Percentiles rank a stretch among this genome's conserved stretches.
Conservation (phyloP, 805 yeast genomes). For the Lachancea quebecensis region DNA sequence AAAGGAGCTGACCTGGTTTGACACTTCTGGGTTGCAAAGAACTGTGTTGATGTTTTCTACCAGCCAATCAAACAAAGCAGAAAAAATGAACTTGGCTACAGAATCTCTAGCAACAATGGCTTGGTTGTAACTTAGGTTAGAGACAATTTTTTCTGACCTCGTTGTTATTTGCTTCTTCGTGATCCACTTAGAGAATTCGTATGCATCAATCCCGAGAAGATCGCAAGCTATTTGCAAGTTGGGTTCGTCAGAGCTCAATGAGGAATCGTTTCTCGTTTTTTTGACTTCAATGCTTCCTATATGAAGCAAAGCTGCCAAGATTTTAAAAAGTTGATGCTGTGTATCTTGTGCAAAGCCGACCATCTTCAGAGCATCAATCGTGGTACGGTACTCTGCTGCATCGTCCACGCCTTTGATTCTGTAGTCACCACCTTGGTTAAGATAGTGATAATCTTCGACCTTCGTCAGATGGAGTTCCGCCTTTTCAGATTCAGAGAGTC, state of each 20-base stretch:
- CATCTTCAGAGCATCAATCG: constrained; percentile 66
- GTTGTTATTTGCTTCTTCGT: constrained; percentile 87
- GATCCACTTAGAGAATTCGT: constrained; percentile 78
- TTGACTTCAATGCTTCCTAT: constrained; percentile 87
- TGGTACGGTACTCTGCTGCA: constrained; percentile 63
- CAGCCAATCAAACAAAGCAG: constrained; percentile 92
- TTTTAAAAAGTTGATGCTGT: constrained; percentile 64
- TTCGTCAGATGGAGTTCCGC: constrained; percentile 51
- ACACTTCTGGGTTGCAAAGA: constrained; percentile 68
- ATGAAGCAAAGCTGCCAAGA: constrained; percentile 83
- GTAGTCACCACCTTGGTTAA: constrained; percentile 81
- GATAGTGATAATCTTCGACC: constrained; percentile 67
- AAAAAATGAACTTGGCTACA: constrained; percentile 89
- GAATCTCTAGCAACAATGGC: constrained; percentile 92
- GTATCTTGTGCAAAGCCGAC: constrained; percentile 62
- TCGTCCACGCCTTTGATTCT: constrained; percentile 76
- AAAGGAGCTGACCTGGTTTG: constrained; percentile 54
- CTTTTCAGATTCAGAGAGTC: constrained; percentile 50
- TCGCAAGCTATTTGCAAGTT: constrained; percentile 75
- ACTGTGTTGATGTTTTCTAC: constrained; percentile 78
- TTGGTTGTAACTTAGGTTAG: constrained; percentile 74
- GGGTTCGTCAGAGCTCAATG: constrained; percentile 79
- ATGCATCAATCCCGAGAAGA: constrained; percentile 71
- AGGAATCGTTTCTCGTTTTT: constrained; percentile 79
- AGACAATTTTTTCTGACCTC: constrained; percentile 84